Evolutionary conservation across 208 protist species (phyloP).

Genomic region (Porcisia hertigi): DNA sequence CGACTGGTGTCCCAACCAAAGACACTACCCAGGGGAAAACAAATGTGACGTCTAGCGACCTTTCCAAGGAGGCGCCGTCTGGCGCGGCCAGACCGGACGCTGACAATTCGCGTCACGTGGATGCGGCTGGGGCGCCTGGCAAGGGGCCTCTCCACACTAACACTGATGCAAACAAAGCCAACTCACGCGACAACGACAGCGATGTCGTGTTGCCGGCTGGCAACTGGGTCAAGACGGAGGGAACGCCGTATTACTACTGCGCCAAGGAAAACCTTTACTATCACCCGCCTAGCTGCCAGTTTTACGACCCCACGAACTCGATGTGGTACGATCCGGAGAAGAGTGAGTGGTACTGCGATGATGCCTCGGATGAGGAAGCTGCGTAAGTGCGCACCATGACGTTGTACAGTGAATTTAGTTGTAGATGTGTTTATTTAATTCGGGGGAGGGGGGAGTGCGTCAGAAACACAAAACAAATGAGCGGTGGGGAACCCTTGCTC

Average conservation of each 20-base stretch:
- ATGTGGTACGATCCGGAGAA: constrained; percentile 92
- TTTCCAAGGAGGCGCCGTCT: constrained; percentile 24
- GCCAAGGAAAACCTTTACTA: constrained; percentile 87
- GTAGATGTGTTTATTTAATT: too few relatives aligned
- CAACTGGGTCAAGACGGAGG: constrained; percentile 78
- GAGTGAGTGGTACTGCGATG: constrained; percentile 88
- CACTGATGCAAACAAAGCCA: constrained; percentile 9
- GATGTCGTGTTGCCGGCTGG: constrained; percentile 74
- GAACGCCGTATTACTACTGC: constrained; percentile 89
- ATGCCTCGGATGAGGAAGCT: constrained; percentile 31
- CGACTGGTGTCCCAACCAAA: background rate
- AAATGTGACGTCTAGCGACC: constrained; percentile 16
- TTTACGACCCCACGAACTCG: constrained; percentile 88
- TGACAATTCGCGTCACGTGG: constrained; percentile 10
- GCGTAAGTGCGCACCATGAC: constrained; percentile 1
- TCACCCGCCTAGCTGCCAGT: constrained; percentile 89
- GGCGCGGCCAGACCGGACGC: constrained; percentile 28
- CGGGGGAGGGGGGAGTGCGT: too few relatives aligned
- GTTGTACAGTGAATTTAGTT: background rate
- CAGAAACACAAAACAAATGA: too few relatives aligned
- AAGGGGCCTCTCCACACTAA: constrained; percentile 18
- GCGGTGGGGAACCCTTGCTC: background rate
- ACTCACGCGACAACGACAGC: constrained; percentile 62
- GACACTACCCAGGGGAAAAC: background rate
- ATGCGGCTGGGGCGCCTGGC: constrained; percentile 23